Conservation (phyloP, 202 grass and related monocot species). For the Alloteropsis angusta region DNA sequence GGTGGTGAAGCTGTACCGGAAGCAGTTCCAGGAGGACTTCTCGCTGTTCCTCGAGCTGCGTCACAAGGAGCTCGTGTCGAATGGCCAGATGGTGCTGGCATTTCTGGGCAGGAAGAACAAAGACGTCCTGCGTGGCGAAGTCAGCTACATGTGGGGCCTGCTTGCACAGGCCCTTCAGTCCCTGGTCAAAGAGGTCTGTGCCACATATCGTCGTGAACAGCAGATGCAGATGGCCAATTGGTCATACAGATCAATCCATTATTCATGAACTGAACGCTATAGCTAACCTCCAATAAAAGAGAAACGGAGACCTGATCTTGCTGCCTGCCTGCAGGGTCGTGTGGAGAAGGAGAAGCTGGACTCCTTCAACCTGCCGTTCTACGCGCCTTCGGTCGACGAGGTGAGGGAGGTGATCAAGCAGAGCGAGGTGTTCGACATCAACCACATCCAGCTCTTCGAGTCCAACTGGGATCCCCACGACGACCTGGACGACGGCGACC, state of each 20-base stretch:
- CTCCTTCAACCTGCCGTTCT: conserved; percentile 55
- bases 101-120: conserved; percentile 42
- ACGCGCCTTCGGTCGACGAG: conserved; percentile 54
- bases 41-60: conserved; percentile 44
- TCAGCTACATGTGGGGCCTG: conserved; percentile 21
- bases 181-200: conserved; percentile 8
- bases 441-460: conserved; percentile 34
- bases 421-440: conserved; percentile 36
- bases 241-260: background rate
- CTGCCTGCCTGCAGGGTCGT: conserved; percentile 16
- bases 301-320: background rate
- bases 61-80: conserved; percentile 25
- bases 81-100: conserved; percentile 41
- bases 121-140: background rate
- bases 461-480: conserved; percentile 51
- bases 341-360: conserved; percentile 44
- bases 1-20: conserved; percentile 38
- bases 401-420: conserved; percentile 28
- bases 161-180: conserved; percentile 22
- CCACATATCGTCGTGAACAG: background rate
- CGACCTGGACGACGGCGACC: conserved; percentile 9
- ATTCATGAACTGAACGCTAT: background rate
- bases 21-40: conserved; percentile 44
- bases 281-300: background rate
- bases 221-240: no score